Evolutionary conservation across 1,139 yeast species (phyloP).

Genomic region (Scheffersomyces parashehatae): DNA sequence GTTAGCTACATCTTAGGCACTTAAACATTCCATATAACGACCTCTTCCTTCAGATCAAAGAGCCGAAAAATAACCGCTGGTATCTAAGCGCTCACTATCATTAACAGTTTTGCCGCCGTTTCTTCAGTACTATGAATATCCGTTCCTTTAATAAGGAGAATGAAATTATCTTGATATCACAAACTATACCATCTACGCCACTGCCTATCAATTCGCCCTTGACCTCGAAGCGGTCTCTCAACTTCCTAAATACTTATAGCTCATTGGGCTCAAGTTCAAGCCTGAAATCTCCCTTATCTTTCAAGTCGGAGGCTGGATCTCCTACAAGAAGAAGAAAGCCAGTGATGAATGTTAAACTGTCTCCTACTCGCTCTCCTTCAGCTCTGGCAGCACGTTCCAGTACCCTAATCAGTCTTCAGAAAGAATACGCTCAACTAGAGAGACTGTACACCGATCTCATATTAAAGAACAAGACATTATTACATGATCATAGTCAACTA

Average conservation of each 20-base stretch:
- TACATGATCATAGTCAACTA: slow-evolving; percentile 21
- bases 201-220: slow-evolving; percentile 7
- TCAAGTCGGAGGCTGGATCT: background rate
- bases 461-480: slow-evolving; percentile 19
- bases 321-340: background rate
- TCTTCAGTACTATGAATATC: too few species aligned
- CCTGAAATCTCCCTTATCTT: background rate
- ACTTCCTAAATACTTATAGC: slow-evolving; percentile 4
- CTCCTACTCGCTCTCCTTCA: background rate
- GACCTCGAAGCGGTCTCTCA: slow-evolving; percentile 9
- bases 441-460: slow-evolving; percentile 31
- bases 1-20: too few species aligned
- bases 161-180: slow-evolving; percentile 11
- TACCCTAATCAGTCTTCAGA: slow-evolving; percentile 6
- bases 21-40: too few species aligned
- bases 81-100: too few species aligned
- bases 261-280: background rate
- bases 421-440: slow-evolving; percentile 15
- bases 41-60: too few species aligned
- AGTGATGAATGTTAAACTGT: background rate
- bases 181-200: slow-evolving; percentile 4
- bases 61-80: too few species aligned
- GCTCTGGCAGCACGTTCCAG: background rate
- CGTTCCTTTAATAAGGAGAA: slow-evolving; percentile 10
- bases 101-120: too few species aligned